Evolutionary conservation across 805 yeast species (phyloP).

Genomic region (Kodamaea sagamina): DNA sequence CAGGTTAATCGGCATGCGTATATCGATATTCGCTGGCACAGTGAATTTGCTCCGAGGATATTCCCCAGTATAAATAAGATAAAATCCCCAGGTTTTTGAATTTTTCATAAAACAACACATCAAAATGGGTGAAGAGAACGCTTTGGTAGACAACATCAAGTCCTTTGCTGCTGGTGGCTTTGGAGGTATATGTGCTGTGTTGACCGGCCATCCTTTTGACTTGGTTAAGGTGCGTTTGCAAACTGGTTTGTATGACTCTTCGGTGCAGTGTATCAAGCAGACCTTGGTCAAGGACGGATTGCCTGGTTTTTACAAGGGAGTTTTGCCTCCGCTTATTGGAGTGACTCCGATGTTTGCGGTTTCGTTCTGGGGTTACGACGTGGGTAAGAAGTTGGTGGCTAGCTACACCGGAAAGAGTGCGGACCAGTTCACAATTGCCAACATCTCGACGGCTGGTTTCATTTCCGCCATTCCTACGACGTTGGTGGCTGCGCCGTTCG

Average conservation of each 20-base stretch:
- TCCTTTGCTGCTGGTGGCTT: conserved; percentile 93
- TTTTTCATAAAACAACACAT: neutral
- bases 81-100: conserved; percentile 8
- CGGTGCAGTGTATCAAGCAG: conserved; percentile 65
- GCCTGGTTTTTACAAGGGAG: conserved; percentile 87
- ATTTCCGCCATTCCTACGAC: conserved; percentile 94
- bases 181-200: conserved; percentile 91
- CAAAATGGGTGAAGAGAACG: conserved; percentile 48
- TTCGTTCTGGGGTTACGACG: conserved; percentile 96
- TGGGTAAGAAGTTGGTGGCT: conserved; percentile 78
- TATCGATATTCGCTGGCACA: neutral
- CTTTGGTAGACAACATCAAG: conserved; percentile 73
- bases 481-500: conserved; percentile 95
- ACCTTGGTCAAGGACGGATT: conserved; percentile 77
- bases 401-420: conserved; percentile 39
- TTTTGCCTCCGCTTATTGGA: conserved; percentile 90
- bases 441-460: conserved; percentile 90
- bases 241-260: conserved; percentile 67
- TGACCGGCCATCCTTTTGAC: conserved; percentile 97
- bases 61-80: conserved; percentile 3
- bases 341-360: conserved; percentile 99
- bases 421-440: conserved; percentile 56
- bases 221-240: conserved; percentile 89
- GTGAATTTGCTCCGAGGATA: neutral
- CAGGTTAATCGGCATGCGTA: neutral